Conservation (phyloP, 2,329 filamentous ascomycete genomes). For the Whalleya microplaca region DNA sequence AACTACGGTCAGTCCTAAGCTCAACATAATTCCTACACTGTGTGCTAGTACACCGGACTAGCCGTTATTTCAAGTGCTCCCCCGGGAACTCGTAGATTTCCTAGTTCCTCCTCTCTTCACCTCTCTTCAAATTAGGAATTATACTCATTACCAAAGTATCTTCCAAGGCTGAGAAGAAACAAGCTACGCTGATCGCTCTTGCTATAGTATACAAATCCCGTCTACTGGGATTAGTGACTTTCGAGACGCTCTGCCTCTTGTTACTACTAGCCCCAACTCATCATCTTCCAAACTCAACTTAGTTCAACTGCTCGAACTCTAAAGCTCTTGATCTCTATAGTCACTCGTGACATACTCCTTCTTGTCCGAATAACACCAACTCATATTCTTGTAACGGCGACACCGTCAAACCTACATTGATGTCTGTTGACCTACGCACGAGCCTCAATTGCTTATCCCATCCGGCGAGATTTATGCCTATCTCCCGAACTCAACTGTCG, state of each 20-base stretch:
- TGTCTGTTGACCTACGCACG: conserved; percentile 62
- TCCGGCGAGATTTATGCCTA: conserved; percentile 60
- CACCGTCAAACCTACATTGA: conserved; percentile 51
- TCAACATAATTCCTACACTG: conserved; percentile 25
- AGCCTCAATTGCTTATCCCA: conserved; percentile 60
- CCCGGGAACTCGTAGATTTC: conserved; percentile 24
- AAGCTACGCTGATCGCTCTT: conserved; percentile 27
- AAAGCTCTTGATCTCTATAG: conserved; percentile 14
- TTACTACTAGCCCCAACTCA: conserved; percentile 13
- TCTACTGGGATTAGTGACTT: conserved; percentile 22
- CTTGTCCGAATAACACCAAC: conserved; percentile 16
- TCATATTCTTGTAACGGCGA: conserved; percentile 25
- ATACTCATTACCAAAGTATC: conserved; percentile 20
- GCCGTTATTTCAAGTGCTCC: conserved; percentile 22
- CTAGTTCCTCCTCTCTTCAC: conserved; percentile 27
- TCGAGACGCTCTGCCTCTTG: conserved; percentile 22
- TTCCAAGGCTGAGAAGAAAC: conserved; percentile 22
- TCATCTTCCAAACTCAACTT: conserved; percentile 14
- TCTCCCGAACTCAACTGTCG: conserved; percentile 59
- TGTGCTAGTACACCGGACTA: conserved; percentile 21
- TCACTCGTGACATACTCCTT: conserved; percentile 24
- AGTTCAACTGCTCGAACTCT: conserved; percentile 1
- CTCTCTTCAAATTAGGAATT: conserved; percentile 22
- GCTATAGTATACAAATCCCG: conserved; percentile 28
- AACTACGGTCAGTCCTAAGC: conserved; percentile 24